Percentiles rank a stretch among this genome's conserved stretches.
Conservation (phyloP, 352 stramenopile species). For the Pythium periplocum region DNA sequence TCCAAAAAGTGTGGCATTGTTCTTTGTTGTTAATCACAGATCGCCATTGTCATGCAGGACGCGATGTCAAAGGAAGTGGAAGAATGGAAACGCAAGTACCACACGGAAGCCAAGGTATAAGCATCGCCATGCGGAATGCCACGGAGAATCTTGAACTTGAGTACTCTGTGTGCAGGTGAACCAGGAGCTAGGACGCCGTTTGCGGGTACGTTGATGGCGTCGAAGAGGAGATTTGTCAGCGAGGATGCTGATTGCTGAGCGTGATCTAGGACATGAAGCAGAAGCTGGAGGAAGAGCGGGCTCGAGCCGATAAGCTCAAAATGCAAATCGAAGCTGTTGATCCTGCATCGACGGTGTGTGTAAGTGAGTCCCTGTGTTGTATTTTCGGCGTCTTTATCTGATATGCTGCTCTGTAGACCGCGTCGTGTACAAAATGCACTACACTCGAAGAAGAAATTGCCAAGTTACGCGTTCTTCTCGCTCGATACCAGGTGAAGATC, state of each 20-base stretch:
- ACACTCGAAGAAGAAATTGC: constrained; percentile 18
- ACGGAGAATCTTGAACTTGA: no score
- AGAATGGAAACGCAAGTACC: constrained; percentile 62
- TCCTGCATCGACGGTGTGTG: no score
- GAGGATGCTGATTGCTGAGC: no score
- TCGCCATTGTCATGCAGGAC: constrained; percentile 14
- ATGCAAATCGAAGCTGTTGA: constrained; percentile 17
- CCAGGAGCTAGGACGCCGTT: constrained; percentile 55
- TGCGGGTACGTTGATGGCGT: constrained; percentile 25
- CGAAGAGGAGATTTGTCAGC: no score
- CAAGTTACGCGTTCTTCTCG: constrained; percentile 6
- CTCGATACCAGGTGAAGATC: constrained; percentile 5
- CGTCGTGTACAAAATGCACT: constrained; percentile 10
- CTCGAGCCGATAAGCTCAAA: constrained; percentile 24
- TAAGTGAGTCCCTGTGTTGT: no score
- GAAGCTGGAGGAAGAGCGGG: constrained; percentile 35
- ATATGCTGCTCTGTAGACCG: no score
- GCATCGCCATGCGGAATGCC: no score
- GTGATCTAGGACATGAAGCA: constrained; percentile 39
- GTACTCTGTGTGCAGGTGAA: constrained; percentile 40
- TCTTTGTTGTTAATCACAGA: no score
- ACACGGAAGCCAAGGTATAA: constrained; percentile 58
- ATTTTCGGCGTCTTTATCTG: no score
- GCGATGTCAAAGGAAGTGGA: constrained; percentile 13
- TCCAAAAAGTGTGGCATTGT: no score